phyloP scores from a whole-genome alignment of 78 protist species.

The Ministeria vibrans region DNA sequence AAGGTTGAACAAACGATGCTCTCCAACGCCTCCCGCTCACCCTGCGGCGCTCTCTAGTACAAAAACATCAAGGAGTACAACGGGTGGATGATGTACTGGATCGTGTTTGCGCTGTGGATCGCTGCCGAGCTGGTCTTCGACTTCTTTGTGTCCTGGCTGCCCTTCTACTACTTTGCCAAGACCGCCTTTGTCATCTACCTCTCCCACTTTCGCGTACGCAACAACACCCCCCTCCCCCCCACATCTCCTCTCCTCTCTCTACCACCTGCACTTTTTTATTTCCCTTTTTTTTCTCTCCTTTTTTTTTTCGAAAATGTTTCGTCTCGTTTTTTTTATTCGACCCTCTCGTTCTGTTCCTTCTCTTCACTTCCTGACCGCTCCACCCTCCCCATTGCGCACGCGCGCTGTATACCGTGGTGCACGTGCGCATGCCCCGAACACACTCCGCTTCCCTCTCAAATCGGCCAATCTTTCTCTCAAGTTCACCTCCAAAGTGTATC shows the following conservation, averaged over 20 bases:
- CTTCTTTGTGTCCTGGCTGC: background rate
- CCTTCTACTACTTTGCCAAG: background rate
- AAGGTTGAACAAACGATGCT: too few relatives aligned
- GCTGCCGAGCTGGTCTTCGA: background rate
- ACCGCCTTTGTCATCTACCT: background rate
- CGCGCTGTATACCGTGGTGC: too few relatives aligned
- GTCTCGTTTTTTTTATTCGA: background rate
- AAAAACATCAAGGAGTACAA: background rate
- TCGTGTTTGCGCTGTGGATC: background rate
- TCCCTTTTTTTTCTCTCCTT: background rate
- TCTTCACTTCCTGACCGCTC: too few relatives aligned
- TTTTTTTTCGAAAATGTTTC: background rate
- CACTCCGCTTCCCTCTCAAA: too few relatives aligned
- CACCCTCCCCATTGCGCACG: too few relatives aligned
- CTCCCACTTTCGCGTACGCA: background rate
- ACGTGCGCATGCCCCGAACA: too few relatives aligned
- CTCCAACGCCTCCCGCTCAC: too few relatives aligned
- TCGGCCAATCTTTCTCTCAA: too few relatives aligned
- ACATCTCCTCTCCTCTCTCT: background rate
- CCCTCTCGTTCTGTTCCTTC: too few relatives aligned
- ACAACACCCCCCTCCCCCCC: background rate
- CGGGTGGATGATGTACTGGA: slow-evolving; percentile 11
- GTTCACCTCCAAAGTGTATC: too few relatives aligned
- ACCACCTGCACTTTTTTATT: background rate
- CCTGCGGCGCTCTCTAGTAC: too few relatives aligned